Conservation (phyloP, 345 rosid species). For the Lenwebbia sp. region DNA sequence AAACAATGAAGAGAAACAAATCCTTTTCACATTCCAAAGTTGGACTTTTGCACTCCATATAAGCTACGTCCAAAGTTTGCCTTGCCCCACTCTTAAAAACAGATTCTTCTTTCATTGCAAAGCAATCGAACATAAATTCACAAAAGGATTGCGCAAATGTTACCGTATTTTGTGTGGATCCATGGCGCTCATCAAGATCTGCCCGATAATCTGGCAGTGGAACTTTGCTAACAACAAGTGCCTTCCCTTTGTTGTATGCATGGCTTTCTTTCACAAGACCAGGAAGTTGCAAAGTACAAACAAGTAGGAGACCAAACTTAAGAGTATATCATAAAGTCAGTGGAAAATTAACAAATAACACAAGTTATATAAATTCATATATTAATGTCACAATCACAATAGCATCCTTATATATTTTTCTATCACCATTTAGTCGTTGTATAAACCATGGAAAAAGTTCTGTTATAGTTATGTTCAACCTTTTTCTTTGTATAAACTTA, state of each 20-base stretch:
- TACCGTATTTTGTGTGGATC: slow-evolving; percentile 87
- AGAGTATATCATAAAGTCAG: neutral
- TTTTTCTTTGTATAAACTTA: neutral
- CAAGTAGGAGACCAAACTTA: neutral
- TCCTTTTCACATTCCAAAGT: neutral
- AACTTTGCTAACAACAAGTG: slow-evolving; percentile 86
- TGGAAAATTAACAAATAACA: neutral
- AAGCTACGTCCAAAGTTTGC: neutral
- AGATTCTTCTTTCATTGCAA: neutral
- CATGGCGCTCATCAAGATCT: slow-evolving; percentile 92
- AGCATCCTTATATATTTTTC: neutral
- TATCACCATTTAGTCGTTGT: neutral
- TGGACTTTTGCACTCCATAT: neutral
- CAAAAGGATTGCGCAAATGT: neutral
- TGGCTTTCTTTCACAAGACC: slow-evolving; percentile 66
- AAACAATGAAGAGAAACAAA: neutral
- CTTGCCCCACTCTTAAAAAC: neutral
- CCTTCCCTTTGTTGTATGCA: slow-evolving; percentile 86
- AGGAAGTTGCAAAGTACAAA: slow-evolving; percentile 2
- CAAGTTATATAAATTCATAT: neutral
- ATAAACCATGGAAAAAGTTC: neutral
- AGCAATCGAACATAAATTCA: neutral
- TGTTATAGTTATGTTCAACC: neutral
- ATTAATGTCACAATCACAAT: neutral
- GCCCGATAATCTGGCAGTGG: slow-evolving; percentile 86